Evolutionary conservation across 2,329 filamentous ascomycete genomes (phyloP).

Genomic region (Daldinia sp.): DNA sequence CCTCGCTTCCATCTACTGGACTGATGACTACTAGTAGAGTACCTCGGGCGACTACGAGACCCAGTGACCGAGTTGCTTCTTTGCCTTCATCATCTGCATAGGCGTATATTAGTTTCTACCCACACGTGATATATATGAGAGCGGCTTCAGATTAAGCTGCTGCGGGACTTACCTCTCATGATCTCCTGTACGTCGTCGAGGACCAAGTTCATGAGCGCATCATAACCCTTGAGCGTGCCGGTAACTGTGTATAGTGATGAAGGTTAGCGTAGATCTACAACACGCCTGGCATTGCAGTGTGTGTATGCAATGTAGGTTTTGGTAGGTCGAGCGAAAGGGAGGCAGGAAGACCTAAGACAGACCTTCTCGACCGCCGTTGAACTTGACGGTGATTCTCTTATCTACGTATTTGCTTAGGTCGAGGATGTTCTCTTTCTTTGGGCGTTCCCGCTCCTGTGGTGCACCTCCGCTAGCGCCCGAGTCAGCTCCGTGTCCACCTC

Average conservation of each 20-base stretch:
- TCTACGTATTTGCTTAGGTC: conserved; percentile 97
- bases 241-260: conserved; percentile 68
- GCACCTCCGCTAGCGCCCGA: conserved; percentile 56
- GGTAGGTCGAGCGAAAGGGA: conserved; percentile 12
- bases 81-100: conserved; percentile 89
- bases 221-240: conserved; percentile 92
- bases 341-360: conserved; percentile 47
- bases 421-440: conserved; percentile 99
- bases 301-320: background rate
- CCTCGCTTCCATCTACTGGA: conserved; percentile 92
- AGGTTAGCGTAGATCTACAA: conserved; percentile 2
- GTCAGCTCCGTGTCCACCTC: conserved; percentile 60
- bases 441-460: conserved; percentile 73
- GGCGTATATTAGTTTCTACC: conserved; percentile 13
- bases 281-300: background rate
- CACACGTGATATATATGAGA: too few relatives aligned
- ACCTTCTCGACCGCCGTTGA: conserved; percentile 95
- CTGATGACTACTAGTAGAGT: conserved; percentile 94
- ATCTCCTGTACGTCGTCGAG: conserved; percentile 93
- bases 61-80: conserved; percentile 81
- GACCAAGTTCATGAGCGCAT: conserved; percentile 98
- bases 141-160: background rate
- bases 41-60: conserved; percentile 89
- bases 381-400: conserved; percentile 94
- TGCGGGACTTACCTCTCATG: conserved; percentile 74